Base-by-base conservation (phyloP, 164 flowering plant species). In the Amborella trichopoda region DNA sequence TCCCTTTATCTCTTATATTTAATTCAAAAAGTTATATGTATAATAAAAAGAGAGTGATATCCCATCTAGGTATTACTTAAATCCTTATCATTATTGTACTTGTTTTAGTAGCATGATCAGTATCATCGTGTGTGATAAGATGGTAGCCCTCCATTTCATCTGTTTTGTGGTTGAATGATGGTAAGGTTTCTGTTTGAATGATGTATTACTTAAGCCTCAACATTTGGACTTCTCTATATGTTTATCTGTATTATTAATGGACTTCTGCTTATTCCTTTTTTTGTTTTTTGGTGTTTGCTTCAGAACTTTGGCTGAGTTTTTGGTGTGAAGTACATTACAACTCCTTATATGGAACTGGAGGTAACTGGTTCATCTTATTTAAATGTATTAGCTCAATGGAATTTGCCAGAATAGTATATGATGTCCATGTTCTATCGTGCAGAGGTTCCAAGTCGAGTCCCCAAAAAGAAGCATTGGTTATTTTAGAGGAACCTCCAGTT, bases 261-360 rank as follows among this genome's bases (percentile, higher is more conserved):
- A n/a, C n/a, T n/a, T 30, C 34, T 30, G 34, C 9, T 30, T 30
- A 1, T 0, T 0, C 14, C 11, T 30, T 30, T 14, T 8, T 30
- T 30, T 30, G 34, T 14, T 30, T 30, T 30, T 30, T n/a, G n/a
- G n/a, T 41, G 18, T 23, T 27, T 55, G 16, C 43, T 64, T 21
- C 55, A 86, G 95, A 80, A 43, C 48, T 80, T 28, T 86, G 95
- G 95, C 72, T 86, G 62, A 86, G 95, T 80, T 86, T 86, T 53
- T 86, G 95, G 95, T 76, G 93, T 36, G 95, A 86, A 75, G 84
- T 86, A 14, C 95, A 86, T 63, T 86, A 86, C 55, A 86, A 86
- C 38, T 86, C 95, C 2, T 52, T 86, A 44, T 86, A 86, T 59
- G 77, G 65, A 52, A 61, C 23, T 55, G 95, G 86, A 73, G 95